Evolutionary conservation across 805 yeast species (phyloP), one percentile per base, ranked within the genome.

Genomic region (Ogataea parapolymorpha): DNA sequence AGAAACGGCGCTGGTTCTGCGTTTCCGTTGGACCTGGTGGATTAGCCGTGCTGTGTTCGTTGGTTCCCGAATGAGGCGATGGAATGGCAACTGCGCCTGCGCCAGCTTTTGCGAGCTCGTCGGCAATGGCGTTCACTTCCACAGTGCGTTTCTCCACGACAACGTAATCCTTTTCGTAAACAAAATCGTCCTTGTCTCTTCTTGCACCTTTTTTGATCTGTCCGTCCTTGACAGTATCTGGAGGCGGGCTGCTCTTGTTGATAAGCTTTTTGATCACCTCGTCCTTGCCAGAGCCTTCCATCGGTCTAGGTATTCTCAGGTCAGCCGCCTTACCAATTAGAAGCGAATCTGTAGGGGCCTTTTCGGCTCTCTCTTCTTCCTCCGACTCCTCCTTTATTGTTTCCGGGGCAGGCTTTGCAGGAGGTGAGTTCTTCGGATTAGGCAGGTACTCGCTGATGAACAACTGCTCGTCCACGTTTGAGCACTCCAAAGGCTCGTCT

Each of bases 101-200:
- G 1, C 65, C 60, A 0, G 59, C 59, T 25, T 80, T 81, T 3
- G 81, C 81, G 37, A 91, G 67, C 59, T 90, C 96, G 62, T 91
- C 98, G 3, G 99, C 99, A 42, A 93, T 71, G 2, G 95, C 91
- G 66, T 91, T 91, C 7, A 91, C 95, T 59, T 93, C 98, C 3
- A 91, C 97, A 0, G 93, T 87, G 36, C 95, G 76, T 61, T 91
- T 93, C 61, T 91, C 98, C 22, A 91, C 90, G 28, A 91, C 95
- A 25, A 91, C 98, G 54, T 91, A 91, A 55, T 89, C 97, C 50
- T 79, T 81, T 53, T 88, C 96, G 42, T 80, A 66, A 18, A 74
- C 70, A 16, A 74, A 56, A 39, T 80, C 85, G 16, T 50, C 54
- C 30, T 47, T 50, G 13, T 42, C 40, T 18, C 36, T 44, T 31